Evolutionary conservation across 1,284 basidiomycete genomes (phyloP).

Genomic region (Mrakiaceae sp.): DNA sequence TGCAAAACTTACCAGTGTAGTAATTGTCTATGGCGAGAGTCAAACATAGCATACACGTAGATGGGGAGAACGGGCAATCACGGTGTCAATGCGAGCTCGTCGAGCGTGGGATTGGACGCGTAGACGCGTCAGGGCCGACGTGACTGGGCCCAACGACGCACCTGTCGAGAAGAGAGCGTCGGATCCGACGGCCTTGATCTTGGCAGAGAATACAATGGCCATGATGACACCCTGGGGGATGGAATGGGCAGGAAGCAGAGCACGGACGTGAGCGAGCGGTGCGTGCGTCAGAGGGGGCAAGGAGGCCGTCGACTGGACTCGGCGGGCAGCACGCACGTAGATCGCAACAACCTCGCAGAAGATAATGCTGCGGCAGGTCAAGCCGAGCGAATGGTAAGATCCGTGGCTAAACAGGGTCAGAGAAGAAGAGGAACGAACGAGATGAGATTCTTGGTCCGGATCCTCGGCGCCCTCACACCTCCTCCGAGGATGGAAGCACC

Average conservation of each 20-base stretch:
- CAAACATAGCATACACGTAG: too few species aligned
- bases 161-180: conserved; percentile 57
- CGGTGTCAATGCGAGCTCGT: too few species aligned
- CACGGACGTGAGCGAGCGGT: background rate
- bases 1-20: conserved; percentile 58
- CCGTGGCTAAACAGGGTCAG: background rate
- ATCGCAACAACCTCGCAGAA: conserved; percentile 99
- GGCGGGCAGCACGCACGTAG: conserved; percentile 51
- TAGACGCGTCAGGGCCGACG: too few species aligned
- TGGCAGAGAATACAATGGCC: conserved; percentile 83
- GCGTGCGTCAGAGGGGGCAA: background rate
- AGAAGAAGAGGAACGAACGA: conserved; percentile 43
- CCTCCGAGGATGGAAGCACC: conserved; percentile 91
- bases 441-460: conserved; percentile 95
- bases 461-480: conserved; percentile 86
- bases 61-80: too few species aligned
- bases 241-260: background rate
- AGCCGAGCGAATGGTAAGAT: background rate
- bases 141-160: too few species aligned
- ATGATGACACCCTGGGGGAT: conserved; percentile 55
- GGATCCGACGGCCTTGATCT: conserved; percentile 48
- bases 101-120: too few species aligned
- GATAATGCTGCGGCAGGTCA: conserved; percentile 60
- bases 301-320: too few species aligned
- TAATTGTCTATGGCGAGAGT: conserved; percentile 49